A percentile compares a stretch with the other conserved stretches of the same genome.
phyloP scores from a whole-genome alignment of 208 protist species.

The Trichomonas gallinae region DNA sequence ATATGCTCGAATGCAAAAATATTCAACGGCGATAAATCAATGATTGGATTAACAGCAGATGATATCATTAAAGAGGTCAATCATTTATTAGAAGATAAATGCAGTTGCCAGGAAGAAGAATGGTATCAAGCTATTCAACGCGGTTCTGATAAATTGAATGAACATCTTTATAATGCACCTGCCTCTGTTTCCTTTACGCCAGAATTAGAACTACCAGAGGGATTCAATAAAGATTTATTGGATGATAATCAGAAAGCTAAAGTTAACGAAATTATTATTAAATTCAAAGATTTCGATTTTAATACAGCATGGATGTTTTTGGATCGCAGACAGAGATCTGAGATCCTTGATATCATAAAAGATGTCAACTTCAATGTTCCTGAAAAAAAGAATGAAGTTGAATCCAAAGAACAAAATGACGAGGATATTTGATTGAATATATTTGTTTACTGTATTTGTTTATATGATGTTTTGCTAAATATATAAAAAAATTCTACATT shows the following conservation, averaged over 20 bases:
- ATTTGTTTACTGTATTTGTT: too few relatives aligned
- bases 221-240: neutral
- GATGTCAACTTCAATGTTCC: neutral
- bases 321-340: neutral
- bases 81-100: neutral
- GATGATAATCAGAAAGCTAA: neutral
- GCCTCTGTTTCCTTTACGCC: neutral
- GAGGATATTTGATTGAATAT: neutral
- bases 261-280: neutral
- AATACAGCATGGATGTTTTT: neutral
- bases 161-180: neutral
- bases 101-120: neutral
- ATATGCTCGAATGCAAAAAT: neutral
- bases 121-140: neutral
- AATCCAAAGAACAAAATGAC: neutral
- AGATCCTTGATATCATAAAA: neutral
- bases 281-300: neutral
- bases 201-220: neutral
- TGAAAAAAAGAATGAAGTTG: neutral
- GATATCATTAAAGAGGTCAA: neutral
- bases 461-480: too few relatives aligned
- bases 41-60: neutral
- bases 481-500: too few relatives aligned
- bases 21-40: neutral
- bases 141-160: neutral